Percentiles rank a stretch among this genome's conserved stretches.
phyloP scores from a whole-genome alignment of 1,139 yeast species.

The Geotrichum histeridarum region DNA sequence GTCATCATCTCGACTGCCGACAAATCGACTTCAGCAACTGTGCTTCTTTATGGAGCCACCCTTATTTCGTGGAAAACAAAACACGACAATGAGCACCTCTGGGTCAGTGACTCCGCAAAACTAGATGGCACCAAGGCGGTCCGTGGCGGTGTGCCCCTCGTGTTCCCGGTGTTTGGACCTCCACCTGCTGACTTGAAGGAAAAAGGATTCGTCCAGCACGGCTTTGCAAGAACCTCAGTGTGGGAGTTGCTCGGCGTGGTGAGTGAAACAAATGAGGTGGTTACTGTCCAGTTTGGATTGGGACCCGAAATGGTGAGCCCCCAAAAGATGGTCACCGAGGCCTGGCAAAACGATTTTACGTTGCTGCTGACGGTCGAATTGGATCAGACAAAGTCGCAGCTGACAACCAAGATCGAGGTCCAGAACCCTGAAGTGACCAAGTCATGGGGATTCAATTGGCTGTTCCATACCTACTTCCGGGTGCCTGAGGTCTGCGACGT shows the following conservation, averaged over 20 bases:
- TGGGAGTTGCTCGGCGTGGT: slow-evolving; percentile 90
- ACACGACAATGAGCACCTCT: slow-evolving; percentile 65
- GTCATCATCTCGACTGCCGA: slow-evolving; percentile 53
- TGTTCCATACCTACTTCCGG: slow-evolving; percentile 86
- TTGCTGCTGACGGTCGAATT: slow-evolving; percentile 65
- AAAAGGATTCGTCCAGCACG: slow-evolving; percentile 56
- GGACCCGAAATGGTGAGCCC: slow-evolving; percentile 73
- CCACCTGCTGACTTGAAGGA: slow-evolving; percentile 44
- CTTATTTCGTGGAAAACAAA: slow-evolving; percentile 69
- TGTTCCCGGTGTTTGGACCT: slow-evolving; percentile 91
- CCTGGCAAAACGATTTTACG: slow-evolving; percentile 73
- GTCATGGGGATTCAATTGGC: slow-evolving; percentile 81
- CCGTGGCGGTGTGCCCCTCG: slow-evolving; percentile 94
- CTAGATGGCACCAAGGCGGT: slow-evolving; percentile 90
- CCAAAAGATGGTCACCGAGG: slow-evolving; percentile 42
- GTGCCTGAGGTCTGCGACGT: slow-evolving; percentile 73
- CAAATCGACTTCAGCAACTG: slow-evolving; percentile 51
- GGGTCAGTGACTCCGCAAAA: slow-evolving; percentile 56
- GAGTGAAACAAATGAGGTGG: slow-evolving; percentile 43
- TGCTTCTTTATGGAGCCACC: slow-evolving; percentile 85
- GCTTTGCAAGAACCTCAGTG: slow-evolving; percentile 80
- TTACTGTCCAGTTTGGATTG: slow-evolving; percentile 81
- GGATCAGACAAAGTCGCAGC: slow-evolving; percentile 42
- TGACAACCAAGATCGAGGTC: slow-evolving; percentile 68
- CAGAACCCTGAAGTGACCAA: slow-evolving; percentile 53